Conservation (phyloP, 805 yeast species). For the Diddensiella santjacobensis region DNA sequence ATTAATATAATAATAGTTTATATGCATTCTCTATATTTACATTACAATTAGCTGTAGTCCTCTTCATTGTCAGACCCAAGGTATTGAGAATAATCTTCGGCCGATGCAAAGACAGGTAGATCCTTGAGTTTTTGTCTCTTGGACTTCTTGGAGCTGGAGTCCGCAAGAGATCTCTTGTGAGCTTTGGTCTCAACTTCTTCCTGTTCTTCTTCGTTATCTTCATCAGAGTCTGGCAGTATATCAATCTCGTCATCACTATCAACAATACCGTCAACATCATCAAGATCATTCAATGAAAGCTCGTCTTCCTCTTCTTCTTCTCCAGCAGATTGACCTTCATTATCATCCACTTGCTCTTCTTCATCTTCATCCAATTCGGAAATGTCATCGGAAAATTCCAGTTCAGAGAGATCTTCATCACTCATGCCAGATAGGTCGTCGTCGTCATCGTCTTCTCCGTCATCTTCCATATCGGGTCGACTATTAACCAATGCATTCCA, state of each 20-base stretch:
- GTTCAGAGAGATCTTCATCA: constrained; percentile 27
- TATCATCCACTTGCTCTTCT: constrained; percentile 29
- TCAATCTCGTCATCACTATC: constrained; percentile 36
- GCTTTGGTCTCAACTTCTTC: constrained; percentile 28
- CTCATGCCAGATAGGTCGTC: constrained; percentile 39
- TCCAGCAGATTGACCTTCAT: constrained; percentile 18
- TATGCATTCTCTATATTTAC: neutral
- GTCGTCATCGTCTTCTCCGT: constrained; percentile 52
- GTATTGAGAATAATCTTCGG: constrained; percentile 77
- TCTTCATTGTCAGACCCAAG: constrained; percentile 56
- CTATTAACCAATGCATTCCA: constrained; percentile 78
- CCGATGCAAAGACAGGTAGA: constrained; percentile 84
- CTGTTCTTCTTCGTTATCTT: constrained; percentile 25
- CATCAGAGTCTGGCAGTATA: neutral
- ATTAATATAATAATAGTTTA: neutral
- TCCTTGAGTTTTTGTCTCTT: constrained; percentile 58
- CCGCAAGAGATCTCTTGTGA: constrained; percentile 26
- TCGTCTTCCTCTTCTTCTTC: constrained; percentile 18
- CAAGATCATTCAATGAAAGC: constrained; percentile 23
- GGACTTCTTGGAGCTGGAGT: constrained; percentile 28
- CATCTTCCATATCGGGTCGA: constrained; percentile 68
- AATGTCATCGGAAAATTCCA: constrained; percentile 40
- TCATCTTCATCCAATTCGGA: constrained; percentile 35
- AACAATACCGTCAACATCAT: constrained; percentile 30
- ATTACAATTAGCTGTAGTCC: constrained; percentile 21